Percentiles rank a stretch among this genome's conserved stretches.
phyloP scores from a whole-genome alignment of 441 rosid genomes.

The Gossypium trilobum region DNA sequence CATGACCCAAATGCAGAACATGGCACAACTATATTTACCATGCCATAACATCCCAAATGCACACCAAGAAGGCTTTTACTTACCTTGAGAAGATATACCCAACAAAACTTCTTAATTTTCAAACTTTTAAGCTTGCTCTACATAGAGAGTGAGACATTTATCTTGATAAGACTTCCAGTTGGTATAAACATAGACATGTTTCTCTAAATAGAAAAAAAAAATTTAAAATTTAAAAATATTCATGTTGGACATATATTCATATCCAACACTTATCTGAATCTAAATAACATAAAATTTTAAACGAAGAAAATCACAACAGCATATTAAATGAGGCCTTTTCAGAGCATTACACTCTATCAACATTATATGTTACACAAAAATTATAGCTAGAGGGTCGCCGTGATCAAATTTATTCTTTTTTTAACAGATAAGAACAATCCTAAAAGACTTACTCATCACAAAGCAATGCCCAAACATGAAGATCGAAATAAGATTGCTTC shows the following conservation, averaged over 20 bases:
- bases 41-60: not conserved
- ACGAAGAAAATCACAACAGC: not conserved
- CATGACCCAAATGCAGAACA: not conserved
- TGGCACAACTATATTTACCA: not conserved
- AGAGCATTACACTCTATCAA: not conserved
- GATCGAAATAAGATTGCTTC: conserved; percentile 37
- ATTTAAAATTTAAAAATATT: not conserved
- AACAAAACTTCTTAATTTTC: not conserved
- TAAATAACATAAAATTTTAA: not conserved
- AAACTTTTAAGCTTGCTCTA: not conserved
- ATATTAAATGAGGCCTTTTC: not conserved
- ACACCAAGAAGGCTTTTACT: not conserved
- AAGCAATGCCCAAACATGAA: conserved; percentile 64
- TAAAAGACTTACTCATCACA: conserved; percentile 33
- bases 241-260: not conserved
- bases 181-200: not conserved
- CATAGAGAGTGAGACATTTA: not conserved
- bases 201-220: not conserved
- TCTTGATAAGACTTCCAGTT: not conserved
- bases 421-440: not conserved
- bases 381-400: not conserved
- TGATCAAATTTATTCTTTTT: not conserved
- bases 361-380: not conserved
- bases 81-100: not conserved
- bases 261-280: not conserved